Base-by-base conservation (phyloP, 768 basidiomycete genomes). In the Panaeolus cyanescens region DNA sequence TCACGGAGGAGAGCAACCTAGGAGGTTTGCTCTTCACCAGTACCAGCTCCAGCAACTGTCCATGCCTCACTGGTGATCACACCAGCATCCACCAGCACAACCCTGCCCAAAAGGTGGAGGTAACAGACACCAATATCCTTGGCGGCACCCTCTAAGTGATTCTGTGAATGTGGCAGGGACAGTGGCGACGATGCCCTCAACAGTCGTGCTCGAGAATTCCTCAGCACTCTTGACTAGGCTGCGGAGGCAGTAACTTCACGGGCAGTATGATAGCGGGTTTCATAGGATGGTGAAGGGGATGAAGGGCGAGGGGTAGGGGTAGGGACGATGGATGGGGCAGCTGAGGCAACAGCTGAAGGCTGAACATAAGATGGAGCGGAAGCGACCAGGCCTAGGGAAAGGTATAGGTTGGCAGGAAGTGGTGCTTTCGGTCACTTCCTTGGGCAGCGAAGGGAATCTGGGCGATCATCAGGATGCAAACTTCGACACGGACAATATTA, bases 51-150 rank as follows among this genome's bases (percentile, higher is more conserved):
- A 1, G 77, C 70, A 19, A 61, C 65, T 6, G 74, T 74, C 78
- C 80, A 80, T 2, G 78, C 61, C 4, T 75, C 74, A 0, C 82
- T 75, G 31, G 86, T 84, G 1, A 87, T 85, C 8, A 82, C 81
- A 1, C 83, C 81, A 1, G 85, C n/a, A n/a, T n/a, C n/a, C 82
- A 0, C 87, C 90, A 2, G 95, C 95, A 30, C 94, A 0, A 90
- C 85, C 65, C 97, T 95, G 56, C 96, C 93, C 5, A 98, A 75
- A 8, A 98, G 82, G 72, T 97, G 94, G 8, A 96, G 75, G n/a
- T 98, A 90, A 36, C 83, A 81, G 34, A 99, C 82, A 19, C 91
- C 96, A 2, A 94, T 96, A 33, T 87, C 88, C 6, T 82, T 78
- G 1, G 93, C 92, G 0, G 94, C 93, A 55, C 83, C 80, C 64